Percentiles rank a stretch among this genome's conserved stretches.
phyloP scores from a whole-genome alignment of 768 basidiomycete species.

The Asterophora parasitica region DNA sequence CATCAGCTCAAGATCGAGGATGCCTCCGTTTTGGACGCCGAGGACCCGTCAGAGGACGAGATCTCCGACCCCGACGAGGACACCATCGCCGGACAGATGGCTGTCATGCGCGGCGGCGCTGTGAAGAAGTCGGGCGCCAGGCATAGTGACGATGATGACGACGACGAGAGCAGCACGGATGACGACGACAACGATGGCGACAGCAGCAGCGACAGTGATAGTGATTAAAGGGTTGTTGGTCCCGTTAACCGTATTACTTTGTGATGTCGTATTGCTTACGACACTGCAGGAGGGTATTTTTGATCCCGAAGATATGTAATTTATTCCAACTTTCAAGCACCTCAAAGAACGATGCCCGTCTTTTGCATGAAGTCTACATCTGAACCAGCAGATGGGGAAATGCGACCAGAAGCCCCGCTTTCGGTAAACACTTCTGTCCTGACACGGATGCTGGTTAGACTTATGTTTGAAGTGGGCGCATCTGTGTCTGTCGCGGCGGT shows the following conservation, averaged over 20 bases:
- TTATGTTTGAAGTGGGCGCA: constrained; percentile 13
- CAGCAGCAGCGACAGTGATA: constrained; percentile 39
- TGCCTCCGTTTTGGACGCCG: constrained; percentile 46
- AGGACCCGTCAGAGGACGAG: constrained; percentile 76
- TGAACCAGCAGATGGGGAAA: neutral
- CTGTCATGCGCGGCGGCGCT: constrained; percentile 82
- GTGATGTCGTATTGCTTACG: too few relatives aligned
- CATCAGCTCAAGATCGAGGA: constrained; percentile 82
- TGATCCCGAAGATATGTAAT: constrained; percentile 18
- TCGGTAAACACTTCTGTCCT: constrained; percentile 15
- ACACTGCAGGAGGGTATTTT: constrained; percentile 3
- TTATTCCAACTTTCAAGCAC: constrained; percentile 11
- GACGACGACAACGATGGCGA: constrained; percentile 48
- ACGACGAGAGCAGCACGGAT: constrained; percentile 48
- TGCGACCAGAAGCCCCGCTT: neutral
- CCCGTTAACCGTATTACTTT: constrained; percentile 8
- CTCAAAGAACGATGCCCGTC: neutral
- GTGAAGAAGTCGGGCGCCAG: constrained; percentile 59
- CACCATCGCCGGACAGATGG: constrained; percentile 95
- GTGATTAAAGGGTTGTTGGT: constrained; percentile 32
- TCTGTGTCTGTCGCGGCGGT: neutral
- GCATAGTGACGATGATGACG: constrained; percentile 52
- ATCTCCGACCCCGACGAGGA: constrained; percentile 99
- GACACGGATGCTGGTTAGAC: constrained; percentile 17
- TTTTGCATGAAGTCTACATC: neutral